These are phyloP conservation scores for Candida chauliodis DNA, from an alignment of 805 yeast genomes.

Conservation along the genomic window DNA sequence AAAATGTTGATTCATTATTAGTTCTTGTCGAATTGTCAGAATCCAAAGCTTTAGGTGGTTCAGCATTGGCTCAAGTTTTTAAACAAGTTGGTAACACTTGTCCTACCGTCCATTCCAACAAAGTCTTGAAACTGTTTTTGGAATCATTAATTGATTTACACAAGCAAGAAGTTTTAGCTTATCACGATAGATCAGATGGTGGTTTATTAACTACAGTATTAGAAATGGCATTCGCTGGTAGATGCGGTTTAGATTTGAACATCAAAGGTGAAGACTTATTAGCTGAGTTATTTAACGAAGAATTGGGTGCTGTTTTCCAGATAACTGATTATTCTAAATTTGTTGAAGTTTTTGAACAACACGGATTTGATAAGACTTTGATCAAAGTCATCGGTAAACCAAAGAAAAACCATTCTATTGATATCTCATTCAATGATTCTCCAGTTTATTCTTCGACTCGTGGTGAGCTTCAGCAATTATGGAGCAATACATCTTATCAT, in stretches of 20 bases:
- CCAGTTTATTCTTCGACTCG: conserved; percentile 54
- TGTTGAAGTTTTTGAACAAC: conserved; percentile 46
- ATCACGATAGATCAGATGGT: conserved; percentile 97
- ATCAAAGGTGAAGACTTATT: conserved; percentile 42
- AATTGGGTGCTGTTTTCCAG: conserved; percentile 95
- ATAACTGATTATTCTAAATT: conserved; percentile 58
- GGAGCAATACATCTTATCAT: conserved; percentile 87
- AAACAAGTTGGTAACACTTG: conserved; percentile 77
- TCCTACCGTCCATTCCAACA: conserved; percentile 77
- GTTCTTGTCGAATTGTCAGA: conserved; percentile 79
- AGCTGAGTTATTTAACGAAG: conserved; percentile 79
- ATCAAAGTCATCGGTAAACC: conserved; percentile 72
- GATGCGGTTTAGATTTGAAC: conserved; percentile 71
- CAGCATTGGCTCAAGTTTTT: conserved; percentile 92
- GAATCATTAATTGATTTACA: conserved; percentile 71
- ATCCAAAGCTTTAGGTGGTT: conserved; percentile 74
- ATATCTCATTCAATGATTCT: conserved; percentile 44
- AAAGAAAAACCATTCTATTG: conserved; percentile 44
- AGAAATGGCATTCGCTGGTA: conserved; percentile 97
- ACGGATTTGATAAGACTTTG: conserved; percentile 53
- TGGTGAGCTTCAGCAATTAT: conserved; percentile 69
- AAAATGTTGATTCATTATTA: conserved; percentile 52
- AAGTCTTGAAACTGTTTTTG: conserved; percentile 65
- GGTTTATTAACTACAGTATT: conserved; percentile 80
- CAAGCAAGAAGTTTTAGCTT: conserved; percentile 66